These are phyloP conservation scores for Chaetomiaceae sp. DNA, from an alignment of 2,329 filamentous ascomycete species.

Conservation along the genomic window DNA sequence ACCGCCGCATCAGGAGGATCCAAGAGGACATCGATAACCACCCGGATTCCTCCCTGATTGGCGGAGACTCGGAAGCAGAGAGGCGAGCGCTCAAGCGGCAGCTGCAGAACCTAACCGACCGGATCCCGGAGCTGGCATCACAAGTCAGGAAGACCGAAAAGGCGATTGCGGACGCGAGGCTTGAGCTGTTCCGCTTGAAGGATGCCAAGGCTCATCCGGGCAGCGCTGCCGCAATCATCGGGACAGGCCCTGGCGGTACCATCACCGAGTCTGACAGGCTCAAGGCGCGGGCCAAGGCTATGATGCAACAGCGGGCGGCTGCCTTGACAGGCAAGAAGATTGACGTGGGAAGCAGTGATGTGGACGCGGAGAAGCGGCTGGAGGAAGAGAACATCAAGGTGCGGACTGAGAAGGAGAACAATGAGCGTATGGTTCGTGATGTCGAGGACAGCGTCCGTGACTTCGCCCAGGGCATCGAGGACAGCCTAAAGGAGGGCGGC, in stretches of 20 bases:
- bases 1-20: constrained; percentile 80
- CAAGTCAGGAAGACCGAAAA: constrained; percentile 87
- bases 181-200: constrained; percentile 88
- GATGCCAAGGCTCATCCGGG: constrained; percentile 89
- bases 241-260: constrained; percentile 82
- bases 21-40: constrained; percentile 94
- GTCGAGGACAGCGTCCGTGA: constrained; percentile 94
- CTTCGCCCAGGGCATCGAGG: constrained; percentile 77
- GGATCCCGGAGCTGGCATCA: constrained; percentile 84
- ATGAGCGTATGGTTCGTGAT: constrained; percentile 93
- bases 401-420: constrained; percentile 81
- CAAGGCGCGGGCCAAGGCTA: constrained; percentile 90
- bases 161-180: constrained; percentile 80
- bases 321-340: constrained; percentile 82
- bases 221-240: constrained; percentile 73
- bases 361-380: constrained; percentile 72
- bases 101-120: constrained; percentile 80
- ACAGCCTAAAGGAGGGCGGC: constrained; percentile 74
- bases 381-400: constrained; percentile 83
- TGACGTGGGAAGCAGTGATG: constrained; percentile 60
- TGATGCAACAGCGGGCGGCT: constrained; percentile 97
- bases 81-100: constrained; percentile 80
- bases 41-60: constrained; percentile 65
- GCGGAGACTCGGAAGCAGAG: constrained; percentile 81
- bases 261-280: constrained; percentile 91